A percentile compares a stretch with the other conserved stretches of the same genome.
phyloP scores from a whole-genome alignment of 164 flowering plant species.

The Nymphaea colorata region DNA sequence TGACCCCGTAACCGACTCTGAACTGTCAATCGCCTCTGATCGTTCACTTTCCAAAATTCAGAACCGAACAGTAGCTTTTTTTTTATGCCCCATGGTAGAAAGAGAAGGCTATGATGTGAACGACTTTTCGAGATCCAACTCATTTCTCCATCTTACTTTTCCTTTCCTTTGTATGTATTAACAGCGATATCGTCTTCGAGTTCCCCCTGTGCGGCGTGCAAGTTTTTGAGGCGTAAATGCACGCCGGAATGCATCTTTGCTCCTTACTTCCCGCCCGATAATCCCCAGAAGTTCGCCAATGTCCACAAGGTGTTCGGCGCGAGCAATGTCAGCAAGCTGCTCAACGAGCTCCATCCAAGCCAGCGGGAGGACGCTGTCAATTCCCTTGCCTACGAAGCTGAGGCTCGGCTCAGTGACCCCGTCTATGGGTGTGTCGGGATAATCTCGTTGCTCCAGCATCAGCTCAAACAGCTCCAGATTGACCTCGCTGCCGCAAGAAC shows the following conservation, averaged over 20 bases:
- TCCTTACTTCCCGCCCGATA: constrained; percentile 22
- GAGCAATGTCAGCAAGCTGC: constrained; percentile 20
- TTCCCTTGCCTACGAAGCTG: constrained; percentile 19
- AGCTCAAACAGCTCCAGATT: constrained; percentile 8
- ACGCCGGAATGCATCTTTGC: constrained; percentile 22
- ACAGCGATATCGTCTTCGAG: constrained; percentile 14
- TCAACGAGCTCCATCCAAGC: constrained; percentile 10
- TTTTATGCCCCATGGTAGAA: neutral
- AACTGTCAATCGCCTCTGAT: neutral
- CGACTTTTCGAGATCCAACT: neutral
- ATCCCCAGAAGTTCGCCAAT: constrained; percentile 17
- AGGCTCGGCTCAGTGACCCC: constrained; percentile 16
- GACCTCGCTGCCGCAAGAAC: constrained; percentile 12
- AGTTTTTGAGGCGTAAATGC: constrained; percentile 19
- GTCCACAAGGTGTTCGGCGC: constrained; percentile 27
- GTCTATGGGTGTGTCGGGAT: constrained; percentile 23
- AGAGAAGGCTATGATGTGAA: neutral
- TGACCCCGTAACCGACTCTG: neutral
- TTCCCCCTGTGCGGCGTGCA: constrained; percentile 27
- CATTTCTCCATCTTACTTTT: too few species aligned
- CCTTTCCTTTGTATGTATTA: too few species aligned
- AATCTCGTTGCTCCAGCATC: constrained; percentile 10
- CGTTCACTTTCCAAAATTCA: neutral
- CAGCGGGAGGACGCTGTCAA: constrained; percentile 21
- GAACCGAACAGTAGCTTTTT: neutral